These are phyloP conservation scores for Coemansia sp. DNA, from an alignment of 192 early-diverging fungal species.

Conservation along the genomic window DNA sequence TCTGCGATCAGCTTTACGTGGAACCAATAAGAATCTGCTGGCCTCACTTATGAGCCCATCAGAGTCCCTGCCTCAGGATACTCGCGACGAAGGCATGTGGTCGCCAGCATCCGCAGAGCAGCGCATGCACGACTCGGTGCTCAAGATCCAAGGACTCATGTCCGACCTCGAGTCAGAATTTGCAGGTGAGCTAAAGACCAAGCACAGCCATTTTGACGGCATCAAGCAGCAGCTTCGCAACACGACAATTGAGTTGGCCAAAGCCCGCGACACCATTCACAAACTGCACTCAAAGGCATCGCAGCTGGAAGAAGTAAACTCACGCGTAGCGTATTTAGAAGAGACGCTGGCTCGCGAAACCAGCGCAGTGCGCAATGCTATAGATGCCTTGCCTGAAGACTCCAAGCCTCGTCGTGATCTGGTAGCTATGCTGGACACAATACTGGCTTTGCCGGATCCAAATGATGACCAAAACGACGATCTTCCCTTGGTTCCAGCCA, in stretches of 20 bases:
- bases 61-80: background rate
- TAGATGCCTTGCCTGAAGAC: slow-evolving; percentile 26
- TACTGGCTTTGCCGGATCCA: slow-evolving; percentile 14
- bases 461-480: slow-evolving; percentile 9
- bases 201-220: slow-evolving; percentile 58
- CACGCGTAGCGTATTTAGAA: slow-evolving; percentile 62
- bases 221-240: slow-evolving; percentile 56
- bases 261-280: slow-evolving; percentile 56
- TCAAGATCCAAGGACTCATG: slow-evolving; percentile 64
- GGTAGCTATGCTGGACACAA: slow-evolving; percentile 22
- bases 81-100: slow-evolving; percentile 13
- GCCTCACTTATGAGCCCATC: slow-evolving; percentile 21
- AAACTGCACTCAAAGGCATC: slow-evolving; percentile 53
- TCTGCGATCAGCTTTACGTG: slow-evolving; percentile 21
- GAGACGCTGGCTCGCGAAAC: slow-evolving; percentile 55
- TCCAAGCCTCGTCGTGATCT: slow-evolving; percentile 34
- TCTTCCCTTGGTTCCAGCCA: slow-evolving; percentile 18
- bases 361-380: slow-evolving; percentile 36
- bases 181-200: slow-evolving; percentile 56
- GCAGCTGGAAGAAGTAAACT: slow-evolving; percentile 59
- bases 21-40: slow-evolving; percentile 23
- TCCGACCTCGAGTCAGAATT: slow-evolving; percentile 69
- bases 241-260: slow-evolving; percentile 58
- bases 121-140: slow-evolving; percentile 50
- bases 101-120: slow-evolving; percentile 36